phyloP scores from a whole-genome alignment of 2,329 filamentous ascomycete species.

The Fonsecaea nubica region DNA sequence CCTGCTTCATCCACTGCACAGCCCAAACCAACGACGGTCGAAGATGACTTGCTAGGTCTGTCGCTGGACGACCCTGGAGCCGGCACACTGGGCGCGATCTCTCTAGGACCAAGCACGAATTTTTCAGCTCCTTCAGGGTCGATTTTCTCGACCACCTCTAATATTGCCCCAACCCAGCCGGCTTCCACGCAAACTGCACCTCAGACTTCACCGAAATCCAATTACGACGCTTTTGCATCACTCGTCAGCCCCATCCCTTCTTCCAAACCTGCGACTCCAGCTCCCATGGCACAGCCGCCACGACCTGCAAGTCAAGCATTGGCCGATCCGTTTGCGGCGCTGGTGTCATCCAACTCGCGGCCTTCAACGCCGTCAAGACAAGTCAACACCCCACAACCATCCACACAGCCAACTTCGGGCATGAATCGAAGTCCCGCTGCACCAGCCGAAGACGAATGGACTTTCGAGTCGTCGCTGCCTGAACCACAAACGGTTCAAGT shows the following conservation, averaged over 20 bases:
- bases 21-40: constrained; percentile 69
- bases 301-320: constrained; percentile 49
- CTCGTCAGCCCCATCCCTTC: constrained; percentile 55
- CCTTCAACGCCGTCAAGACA: constrained; percentile 50
- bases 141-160: constrained; percentile 28
- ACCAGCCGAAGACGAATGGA: constrained; percentile 82
- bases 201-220: constrained; percentile 53
- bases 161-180: constrained; percentile 42
- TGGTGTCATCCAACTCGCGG: constrained; percentile 60
- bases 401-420: constrained; percentile 34
- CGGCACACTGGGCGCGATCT: constrained; percentile 79
- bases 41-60: constrained; percentile 88
- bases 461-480: constrained; percentile 85
- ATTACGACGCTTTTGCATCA: constrained; percentile 64
- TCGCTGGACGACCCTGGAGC: constrained; percentile 76
- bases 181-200: constrained; percentile 50
- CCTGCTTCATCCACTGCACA: constrained; percentile 50
- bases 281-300: constrained; percentile 50
- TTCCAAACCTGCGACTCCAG: constrained; percentile 59
- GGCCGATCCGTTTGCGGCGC: constrained; percentile 67
- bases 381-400: constrained; percentile 35
- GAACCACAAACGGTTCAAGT: constrained; percentile 71
- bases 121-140: constrained; percentile 34
- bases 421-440: constrained; percentile 32
- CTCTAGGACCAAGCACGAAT: constrained; percentile 75